Base-by-base conservation (phyloP, 768 basidiomycete genomes). In the Kockovaella imperatae region DNA sequence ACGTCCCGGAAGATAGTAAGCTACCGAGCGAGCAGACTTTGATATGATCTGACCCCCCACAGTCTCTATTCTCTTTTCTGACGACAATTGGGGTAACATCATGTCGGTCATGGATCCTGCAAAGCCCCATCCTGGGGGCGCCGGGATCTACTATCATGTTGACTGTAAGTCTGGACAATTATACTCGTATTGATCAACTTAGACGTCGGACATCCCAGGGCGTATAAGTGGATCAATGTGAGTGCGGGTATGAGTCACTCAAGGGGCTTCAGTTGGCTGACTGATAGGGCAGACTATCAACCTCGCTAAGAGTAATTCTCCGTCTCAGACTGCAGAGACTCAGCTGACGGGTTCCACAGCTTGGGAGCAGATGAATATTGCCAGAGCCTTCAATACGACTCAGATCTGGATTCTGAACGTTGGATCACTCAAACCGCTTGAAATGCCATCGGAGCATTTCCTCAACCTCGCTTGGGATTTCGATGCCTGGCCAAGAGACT, bases 141-240 rank as follows among this genome's bases (percentile, higher is more conserved):
- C 81, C 25, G 83, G 83, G 30, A 77, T 83, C 2, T 84, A 83
- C 63, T 84, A 81, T 59, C 80, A 82, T 61, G 78, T 78, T 53
- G 46, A 56, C 31, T 50, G 48, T 34, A 24, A 26, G 48, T 41
- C 10, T 20, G 8, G 8, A 20, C 32, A 5, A 25, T 26, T 6
- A 23, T 28, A 46, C 17, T 35, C 18, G 11, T 15, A 8, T 21
- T 20, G 18, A 8, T 8, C 13, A 18, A 26, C 21, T 38, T 42
- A 25, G 57, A 81, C 73, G 81, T 84, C 35, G 83, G 82, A 8
- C 74, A 75, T 49, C 79, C 81, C 1, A 69, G 79, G 45, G 54
- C 81, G 65, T 85, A 81, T 73, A 84, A 84, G 59, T 83, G 82
- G 82, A 80, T 83, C 39, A 76, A 76, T n/a, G n/a, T n/a, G n/a